A percentile compares a stretch with the other conserved stretches of the same genome.
These are phyloP conservation scores for Fusarium falciforme DNA, from an alignment of 2,329 filamentous ascomycete genomes.

Conservation along the genomic window DNA sequence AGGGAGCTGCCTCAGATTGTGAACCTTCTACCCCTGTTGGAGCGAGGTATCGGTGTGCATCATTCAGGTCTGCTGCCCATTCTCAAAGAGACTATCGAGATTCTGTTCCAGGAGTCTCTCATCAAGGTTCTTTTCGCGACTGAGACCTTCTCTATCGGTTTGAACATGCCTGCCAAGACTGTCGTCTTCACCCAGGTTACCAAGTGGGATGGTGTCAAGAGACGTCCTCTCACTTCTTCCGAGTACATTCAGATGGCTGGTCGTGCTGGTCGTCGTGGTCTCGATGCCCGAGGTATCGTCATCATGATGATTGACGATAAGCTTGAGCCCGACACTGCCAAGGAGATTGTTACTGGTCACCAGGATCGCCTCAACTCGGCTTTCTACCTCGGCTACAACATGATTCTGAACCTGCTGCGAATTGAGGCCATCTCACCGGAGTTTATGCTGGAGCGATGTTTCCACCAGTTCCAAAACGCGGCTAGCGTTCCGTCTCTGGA, in stretches of 20 bases:
- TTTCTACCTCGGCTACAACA: conserved; percentile 98
- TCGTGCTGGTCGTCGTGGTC: conserved; percentile 93
- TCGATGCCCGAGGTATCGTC: conserved; percentile 97
- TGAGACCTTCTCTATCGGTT: conserved; percentile 97
- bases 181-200: conserved; percentile 98
- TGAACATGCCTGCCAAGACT: conserved; percentile 99
- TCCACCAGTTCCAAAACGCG: conserved; percentile 97
- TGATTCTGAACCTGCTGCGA: conserved; percentile 95
- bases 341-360: conserved; percentile 94
- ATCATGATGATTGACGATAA: conserved; percentile 99
- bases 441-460: conserved; percentile 98
- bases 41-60: conserved; percentile 95
- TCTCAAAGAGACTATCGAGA: conserved; percentile 98
- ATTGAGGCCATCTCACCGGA: conserved; percentile 99
- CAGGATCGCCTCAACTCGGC: conserved; percentile 98
- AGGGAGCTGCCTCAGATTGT: conserved; percentile 88
- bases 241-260: conserved; percentile 99
- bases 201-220: conserved; percentile 88
- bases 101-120: conserved; percentile 96
- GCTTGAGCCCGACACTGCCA: conserved; percentile 94
- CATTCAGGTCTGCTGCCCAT: conserved; percentile 96
- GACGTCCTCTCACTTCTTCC: conserved; percentile 88
- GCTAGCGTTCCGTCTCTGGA: conserved; percentile 87
- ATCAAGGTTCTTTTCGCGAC: conserved; percentile 99
- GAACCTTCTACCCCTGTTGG: conserved; percentile 87